phyloP scores from a whole-genome alignment of 2,329 filamentous ascomycete species.

The Furcasterigmium sp. region DNA sequence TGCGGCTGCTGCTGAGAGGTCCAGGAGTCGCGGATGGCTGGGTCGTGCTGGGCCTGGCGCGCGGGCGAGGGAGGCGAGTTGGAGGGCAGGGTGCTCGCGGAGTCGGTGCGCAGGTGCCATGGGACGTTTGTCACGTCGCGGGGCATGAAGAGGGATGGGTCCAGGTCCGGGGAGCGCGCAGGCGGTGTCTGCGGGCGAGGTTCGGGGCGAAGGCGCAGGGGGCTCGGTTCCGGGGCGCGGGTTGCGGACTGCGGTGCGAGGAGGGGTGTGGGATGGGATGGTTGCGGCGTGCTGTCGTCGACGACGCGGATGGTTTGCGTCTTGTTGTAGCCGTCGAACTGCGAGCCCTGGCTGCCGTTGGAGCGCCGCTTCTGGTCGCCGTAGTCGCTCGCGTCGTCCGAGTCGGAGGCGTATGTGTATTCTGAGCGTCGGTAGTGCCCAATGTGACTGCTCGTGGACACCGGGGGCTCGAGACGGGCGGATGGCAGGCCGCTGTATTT shows the following conservation, averaged over 20 bases:
- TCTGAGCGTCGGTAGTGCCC: background rate
- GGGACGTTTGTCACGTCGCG: conserved; percentile 25
- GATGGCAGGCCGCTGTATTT: background rate
- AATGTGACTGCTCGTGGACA: background rate
- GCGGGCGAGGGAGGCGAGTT: conserved; percentile 23
- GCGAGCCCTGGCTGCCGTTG: background rate
- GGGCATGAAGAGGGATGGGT: conserved; percentile 15
- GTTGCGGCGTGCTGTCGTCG: conserved; percentile 4
- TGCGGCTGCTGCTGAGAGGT: conserved; percentile 9
- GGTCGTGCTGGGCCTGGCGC: conserved; percentile 20
- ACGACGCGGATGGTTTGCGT: conserved; percentile 8
- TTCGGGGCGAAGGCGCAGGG: conserved; percentile 10
- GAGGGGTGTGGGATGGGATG: conserved; percentile 9
- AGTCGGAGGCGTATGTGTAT: conserved; percentile 12
- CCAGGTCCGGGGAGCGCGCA: conserved; percentile 5
- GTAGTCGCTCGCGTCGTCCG: conserved; percentile 8
- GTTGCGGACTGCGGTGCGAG: conserved; percentile 8
- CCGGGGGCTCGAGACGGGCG: background rate
- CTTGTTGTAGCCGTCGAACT: conserved; percentile 2
- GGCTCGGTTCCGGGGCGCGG: conserved; percentile 11
- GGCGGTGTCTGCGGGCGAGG: conserved; percentile 13
- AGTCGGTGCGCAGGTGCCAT: conserved; percentile 23
- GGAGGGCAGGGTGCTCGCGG: conserved; percentile 27
- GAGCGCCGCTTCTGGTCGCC: background rate
- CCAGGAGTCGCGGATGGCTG: conserved; percentile 25